Conservation (phyloP, 768 basidiomycete genomes). For the Hericium coralloides region DNA sequence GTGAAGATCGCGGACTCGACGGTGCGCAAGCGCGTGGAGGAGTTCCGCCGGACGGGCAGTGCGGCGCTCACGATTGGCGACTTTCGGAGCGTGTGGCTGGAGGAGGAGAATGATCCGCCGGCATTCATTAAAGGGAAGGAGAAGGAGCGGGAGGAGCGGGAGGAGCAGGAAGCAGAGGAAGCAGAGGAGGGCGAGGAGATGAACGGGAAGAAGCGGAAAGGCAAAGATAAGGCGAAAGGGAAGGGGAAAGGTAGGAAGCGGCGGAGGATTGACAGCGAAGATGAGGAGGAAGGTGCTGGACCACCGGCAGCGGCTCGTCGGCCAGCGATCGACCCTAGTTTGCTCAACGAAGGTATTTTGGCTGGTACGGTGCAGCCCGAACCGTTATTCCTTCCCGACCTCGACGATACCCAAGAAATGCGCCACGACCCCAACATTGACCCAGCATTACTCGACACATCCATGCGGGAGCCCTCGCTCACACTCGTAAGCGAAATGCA, state of each 20-base stretch:
- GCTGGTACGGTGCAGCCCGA: conserved; percentile 36
- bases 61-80: conserved; percentile 81
- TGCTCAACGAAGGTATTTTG: conserved; percentile 64
- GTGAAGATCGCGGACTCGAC: conserved; percentile 99
- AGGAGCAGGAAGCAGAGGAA: conserved; percentile 21
- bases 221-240: conserved; percentile 17
- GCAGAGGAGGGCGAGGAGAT: conserved; percentile 34
- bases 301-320: neutral
- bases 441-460: conserved; percentile 34
- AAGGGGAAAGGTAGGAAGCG: conserved; percentile 26
- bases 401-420: conserved; percentile 21
- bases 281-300: conserved; percentile 23
- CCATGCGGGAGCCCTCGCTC: conserved; percentile 1
- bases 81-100: conserved; percentile 84
- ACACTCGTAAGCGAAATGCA: neutral
- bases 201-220: conserved; percentile 20
- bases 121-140: conserved; percentile 76
- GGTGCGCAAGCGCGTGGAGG: conserved; percentile 84
- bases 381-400: conserved; percentile 28
- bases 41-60: conserved; percentile 88
- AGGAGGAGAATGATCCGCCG: conserved; percentile 88
- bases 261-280: conserved; percentile 28
- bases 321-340: conserved; percentile 40
- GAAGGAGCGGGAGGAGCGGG: conserved; percentile 47
- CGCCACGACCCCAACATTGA: conserved; percentile 39